These are phyloP conservation scores for Salix arbutifolia DNA, from an alignment of 345 rosid species.

Conservation along the genomic window DNA sequence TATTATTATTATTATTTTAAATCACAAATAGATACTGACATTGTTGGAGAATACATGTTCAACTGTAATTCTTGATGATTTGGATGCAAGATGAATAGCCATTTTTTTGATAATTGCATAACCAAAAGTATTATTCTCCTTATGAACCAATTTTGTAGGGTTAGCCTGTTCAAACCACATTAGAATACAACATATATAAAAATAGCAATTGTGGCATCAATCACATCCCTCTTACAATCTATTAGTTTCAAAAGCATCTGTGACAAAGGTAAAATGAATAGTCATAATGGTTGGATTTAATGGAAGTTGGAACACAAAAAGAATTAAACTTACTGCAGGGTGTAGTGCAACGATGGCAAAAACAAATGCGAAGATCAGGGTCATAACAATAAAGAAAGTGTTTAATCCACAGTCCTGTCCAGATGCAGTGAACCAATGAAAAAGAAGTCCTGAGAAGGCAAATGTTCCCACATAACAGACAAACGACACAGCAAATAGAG, in stretches of 20 bases:
- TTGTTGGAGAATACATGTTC: neutral
- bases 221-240: neutral
- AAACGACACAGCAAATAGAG: slow-evolving; percentile 76
- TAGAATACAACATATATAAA: neutral
- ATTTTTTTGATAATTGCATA: neutral
- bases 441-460: slow-evolving; percentile 92
- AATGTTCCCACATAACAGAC: slow-evolving; percentile 77
- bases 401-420: slow-evolving; percentile 96
- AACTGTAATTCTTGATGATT: neutral
- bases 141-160: neutral
- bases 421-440: slow-evolving; percentile 95
- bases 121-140: neutral
- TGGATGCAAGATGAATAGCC: neutral
- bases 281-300: neutral
- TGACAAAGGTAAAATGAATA: neutral
- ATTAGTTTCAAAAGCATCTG: neutral
- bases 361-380: slow-evolving; percentile 58
- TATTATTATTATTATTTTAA: neutral
- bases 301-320: slow-evolving; percentile 3
- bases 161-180: neutral
- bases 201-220: neutral
- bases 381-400: slow-evolving; percentile 74
- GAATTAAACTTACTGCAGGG: slow-evolving; percentile 70
- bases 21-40: neutral
- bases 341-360: slow-evolving; percentile 86